Evolutionary conservation across 2,329 filamentous ascomycete genomes (phyloP).

Genomic region (Alternaria postmessia): DNA sequence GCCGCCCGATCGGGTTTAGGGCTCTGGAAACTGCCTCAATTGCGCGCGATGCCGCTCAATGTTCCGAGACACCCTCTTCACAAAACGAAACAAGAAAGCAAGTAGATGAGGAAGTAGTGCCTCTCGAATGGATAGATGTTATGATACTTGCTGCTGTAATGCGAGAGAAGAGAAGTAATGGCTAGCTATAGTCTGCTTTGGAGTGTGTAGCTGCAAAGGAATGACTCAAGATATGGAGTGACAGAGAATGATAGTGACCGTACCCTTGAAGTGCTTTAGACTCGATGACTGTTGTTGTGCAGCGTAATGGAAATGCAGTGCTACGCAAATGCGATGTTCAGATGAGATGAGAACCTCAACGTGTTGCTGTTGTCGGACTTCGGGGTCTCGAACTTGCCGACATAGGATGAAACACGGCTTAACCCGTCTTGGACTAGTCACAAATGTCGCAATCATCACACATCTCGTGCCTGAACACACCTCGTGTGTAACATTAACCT

Average conservation of each 20-base stretch:
- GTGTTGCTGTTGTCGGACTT: neutral
- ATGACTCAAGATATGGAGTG: neutral
- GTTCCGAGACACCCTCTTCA: neutral
- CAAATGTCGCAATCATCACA: neutral
- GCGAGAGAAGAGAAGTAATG: neutral
- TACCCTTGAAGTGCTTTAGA: neutral
- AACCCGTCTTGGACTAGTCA: neutral
- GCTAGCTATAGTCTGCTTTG: neutral
- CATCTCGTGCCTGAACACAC: neutral
- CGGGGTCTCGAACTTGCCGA: neutral
- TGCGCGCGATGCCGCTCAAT: slow-evolving; percentile 22
- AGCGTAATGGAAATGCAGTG: neutral
- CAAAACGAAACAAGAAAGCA: neutral
- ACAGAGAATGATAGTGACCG: neutral
- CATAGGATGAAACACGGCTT: neutral
- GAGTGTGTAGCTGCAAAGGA: neutral
- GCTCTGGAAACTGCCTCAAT: slow-evolving; percentile 45
- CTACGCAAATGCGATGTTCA: neutral
- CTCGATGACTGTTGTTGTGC: neutral
- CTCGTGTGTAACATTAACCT: neutral
- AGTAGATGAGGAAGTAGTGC: neutral
- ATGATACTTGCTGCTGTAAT: neutral
- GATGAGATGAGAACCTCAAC: neutral
- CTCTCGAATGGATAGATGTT: neutral
- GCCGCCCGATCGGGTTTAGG: slow-evolving; percentile 25